Evolutionary conservation across 2,329 filamentous ascomycete genomes (phyloP).

Genomic region (Plectosphaerella plurivora): DNA sequence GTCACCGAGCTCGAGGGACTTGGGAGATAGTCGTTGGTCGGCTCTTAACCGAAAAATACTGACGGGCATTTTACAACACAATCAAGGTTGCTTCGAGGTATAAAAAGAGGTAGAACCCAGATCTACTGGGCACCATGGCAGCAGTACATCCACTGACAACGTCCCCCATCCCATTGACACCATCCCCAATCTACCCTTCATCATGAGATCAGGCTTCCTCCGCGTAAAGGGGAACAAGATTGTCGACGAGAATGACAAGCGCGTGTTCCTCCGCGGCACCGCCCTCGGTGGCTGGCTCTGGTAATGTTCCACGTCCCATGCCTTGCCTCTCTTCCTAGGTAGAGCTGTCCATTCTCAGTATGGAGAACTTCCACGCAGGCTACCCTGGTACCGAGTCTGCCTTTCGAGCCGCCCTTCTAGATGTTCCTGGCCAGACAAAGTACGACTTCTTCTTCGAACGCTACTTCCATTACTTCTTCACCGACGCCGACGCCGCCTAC

Average conservation of each 20-base stretch:
- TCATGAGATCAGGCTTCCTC: conserved; percentile 11
- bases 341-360: conserved; percentile 15
- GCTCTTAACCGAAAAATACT: no score
- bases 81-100: no score
- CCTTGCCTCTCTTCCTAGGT: no score
- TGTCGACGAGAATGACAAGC: conserved; percentile 37
- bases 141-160: no score
- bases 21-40: no score
- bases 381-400: conserved; percentile 54
- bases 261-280: conserved; percentile 36
- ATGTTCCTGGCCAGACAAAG: conserved; percentile 50
- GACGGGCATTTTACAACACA: no score
- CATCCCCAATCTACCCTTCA: no score
- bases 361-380: conserved; percentile 62
- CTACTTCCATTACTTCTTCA: conserved; percentile 54
- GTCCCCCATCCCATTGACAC: no score
- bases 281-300: conserved; percentile 26
- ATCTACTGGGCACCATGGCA: no score
- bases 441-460: conserved; percentile 57
- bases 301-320: background rate
- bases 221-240: conserved; percentile 27
- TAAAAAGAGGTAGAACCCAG: no score
- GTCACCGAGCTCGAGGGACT: no score
- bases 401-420: conserved; percentile 46
- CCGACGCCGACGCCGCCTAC: conserved; percentile 52